Percentiles rank a stretch among this genome's conserved stretches.
Evolutionary conservation across 768 basidiomycete genomes (phyloP).

Genomic region (Leucocoprinus sp.): DNA sequence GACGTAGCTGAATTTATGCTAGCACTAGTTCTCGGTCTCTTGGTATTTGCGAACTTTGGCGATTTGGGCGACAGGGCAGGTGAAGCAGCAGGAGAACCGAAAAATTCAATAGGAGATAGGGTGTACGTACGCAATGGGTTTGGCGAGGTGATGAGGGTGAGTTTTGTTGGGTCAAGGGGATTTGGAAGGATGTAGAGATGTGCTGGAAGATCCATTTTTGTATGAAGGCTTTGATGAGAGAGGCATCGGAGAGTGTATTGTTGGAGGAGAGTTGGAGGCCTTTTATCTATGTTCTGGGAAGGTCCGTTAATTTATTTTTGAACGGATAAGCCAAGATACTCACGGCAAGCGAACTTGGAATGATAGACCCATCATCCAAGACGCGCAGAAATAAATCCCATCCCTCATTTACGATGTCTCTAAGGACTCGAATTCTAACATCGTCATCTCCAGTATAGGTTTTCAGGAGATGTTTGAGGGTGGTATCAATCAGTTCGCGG

Average conservation of each 20-base stretch:
- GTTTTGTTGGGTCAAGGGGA: constrained; percentile 25
- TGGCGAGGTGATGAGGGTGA: constrained; percentile 59
- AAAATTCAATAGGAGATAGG: constrained; percentile 52
- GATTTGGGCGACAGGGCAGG: neutral
- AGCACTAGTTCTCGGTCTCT: neutral
- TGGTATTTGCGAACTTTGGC: neutral
- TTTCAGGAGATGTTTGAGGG: constrained; percentile 35
- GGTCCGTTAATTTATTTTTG: no score
- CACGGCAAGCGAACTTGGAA: constrained; percentile 68
- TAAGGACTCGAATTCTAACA: constrained; percentile 37
- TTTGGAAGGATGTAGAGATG: constrained; percentile 49
- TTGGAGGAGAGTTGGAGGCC: constrained; percentile 76
- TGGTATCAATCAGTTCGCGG: constrained; percentile 44
- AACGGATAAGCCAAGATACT: constrained; percentile 18
- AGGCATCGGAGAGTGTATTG: constrained; percentile 63
- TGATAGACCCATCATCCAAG: constrained; percentile 62
- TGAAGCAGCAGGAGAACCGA: constrained; percentile 28
- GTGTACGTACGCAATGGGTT: constrained; percentile 52
- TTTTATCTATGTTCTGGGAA: constrained; percentile 78
- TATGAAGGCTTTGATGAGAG: constrained; percentile 51
- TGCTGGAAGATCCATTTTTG: constrained; percentile 35
- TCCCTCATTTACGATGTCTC: constrained; percentile 59
- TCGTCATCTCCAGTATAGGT: constrained; percentile 32
- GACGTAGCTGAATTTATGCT: neutral
- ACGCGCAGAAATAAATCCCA: constrained; percentile 79